Conservation (phyloP, 1,284 basidiomycete species). For the Tremellales sp. region DNA sequence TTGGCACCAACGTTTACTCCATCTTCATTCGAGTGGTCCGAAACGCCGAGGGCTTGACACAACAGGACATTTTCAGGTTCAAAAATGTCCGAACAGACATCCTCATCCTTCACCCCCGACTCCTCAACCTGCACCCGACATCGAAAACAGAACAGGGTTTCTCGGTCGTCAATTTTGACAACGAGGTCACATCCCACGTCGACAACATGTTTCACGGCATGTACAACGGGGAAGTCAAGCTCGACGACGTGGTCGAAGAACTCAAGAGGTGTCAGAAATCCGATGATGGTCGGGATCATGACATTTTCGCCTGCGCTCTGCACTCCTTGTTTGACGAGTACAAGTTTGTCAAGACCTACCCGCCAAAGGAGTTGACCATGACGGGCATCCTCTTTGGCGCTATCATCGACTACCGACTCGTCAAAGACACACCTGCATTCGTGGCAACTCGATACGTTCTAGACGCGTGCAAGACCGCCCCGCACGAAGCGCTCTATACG, state of each 20-base stretch:
- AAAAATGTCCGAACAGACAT: conserved; percentile 90
- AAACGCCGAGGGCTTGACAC: conserved; percentile 52
- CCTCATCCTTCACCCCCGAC: conserved; percentile 89
- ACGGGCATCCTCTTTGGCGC: conserved; percentile 96
- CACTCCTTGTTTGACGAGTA: conserved; percentile 99
- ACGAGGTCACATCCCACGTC: conserved; percentile 88
- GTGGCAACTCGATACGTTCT: conserved; percentile 97
- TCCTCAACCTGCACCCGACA: conserved; percentile 91
- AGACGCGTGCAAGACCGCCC: conserved; percentile 84
- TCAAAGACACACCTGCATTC: conserved; percentile 92
- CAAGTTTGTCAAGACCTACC: conserved; percentile 98
- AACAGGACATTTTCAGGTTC: conserved; percentile 79
- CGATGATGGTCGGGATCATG: conserved; percentile 77
- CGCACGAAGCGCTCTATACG: conserved; percentile 83
- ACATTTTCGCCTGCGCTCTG: conserved; percentile 97
- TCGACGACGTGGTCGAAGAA: conserved; percentile 88
- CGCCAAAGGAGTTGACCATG: conserved; percentile 88
- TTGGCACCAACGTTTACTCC: conserved; percentile 66
- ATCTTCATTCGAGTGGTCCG: conserved; percentile 85
- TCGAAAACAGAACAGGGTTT: conserved; percentile 89
- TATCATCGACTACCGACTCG: conserved; percentile 87
- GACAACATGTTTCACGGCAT: conserved; percentile 96
- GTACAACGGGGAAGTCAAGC: conserved; percentile 85
- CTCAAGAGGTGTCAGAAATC: conserved; percentile 83
- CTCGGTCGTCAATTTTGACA: conserved; percentile 77